A percentile compares a stretch with the other conserved stretches of the same genome.
phyloP scores from a whole-genome alignment of 2,329 filamentous ascomycete species.

The Lachnellula cervina region DNA sequence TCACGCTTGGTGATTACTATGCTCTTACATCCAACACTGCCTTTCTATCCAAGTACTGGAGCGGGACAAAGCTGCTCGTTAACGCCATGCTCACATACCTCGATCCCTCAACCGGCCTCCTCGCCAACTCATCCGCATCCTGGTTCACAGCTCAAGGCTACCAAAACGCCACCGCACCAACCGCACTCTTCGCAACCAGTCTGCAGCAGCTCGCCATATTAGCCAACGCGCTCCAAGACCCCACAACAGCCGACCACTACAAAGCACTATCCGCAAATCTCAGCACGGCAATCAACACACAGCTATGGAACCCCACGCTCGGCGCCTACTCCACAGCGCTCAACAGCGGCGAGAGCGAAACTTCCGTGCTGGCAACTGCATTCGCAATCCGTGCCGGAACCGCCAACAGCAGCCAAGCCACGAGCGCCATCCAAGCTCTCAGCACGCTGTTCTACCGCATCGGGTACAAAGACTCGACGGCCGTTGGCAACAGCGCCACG shows the following conservation, averaged over 20 bases:
- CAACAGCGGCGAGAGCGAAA: slow-evolving; percentile 24
- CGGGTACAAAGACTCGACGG: slow-evolving; percentile 34
- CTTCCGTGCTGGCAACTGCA: slow-evolving; percentile 31
- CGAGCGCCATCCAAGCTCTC: slow-evolving; percentile 30
- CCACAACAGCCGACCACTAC: slow-evolving; percentile 22
- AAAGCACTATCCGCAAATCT: slow-evolving; percentile 20
- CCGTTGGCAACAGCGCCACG: slow-evolving; percentile 11
- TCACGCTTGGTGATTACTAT: slow-evolving; percentile 16
- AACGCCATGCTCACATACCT: slow-evolving; percentile 3
- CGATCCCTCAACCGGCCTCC: slow-evolving; percentile 3
- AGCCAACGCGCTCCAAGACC: slow-evolving; percentile 31
- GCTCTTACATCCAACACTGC: slow-evolving; percentile 1
- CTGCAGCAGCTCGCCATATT: slow-evolving; percentile 27
- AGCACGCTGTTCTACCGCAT: slow-evolving; percentile 29
- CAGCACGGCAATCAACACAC: slow-evolving; percentile 26
- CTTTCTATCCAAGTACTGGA: slow-evolving; percentile 1
- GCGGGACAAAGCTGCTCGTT: slow-evolving; percentile 3
- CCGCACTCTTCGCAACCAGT: slow-evolving; percentile 10
- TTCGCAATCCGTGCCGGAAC: slow-evolving; percentile 34
- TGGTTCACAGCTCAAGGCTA: slow-evolving; percentile 3
- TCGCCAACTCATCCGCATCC: background rate
- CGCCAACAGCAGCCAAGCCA: slow-evolving; percentile 31
- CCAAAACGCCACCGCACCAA: slow-evolving; percentile 2
- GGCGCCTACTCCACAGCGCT: slow-evolving; percentile 32
- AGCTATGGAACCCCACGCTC: slow-evolving; percentile 32